phyloP scores from a whole-genome alignment of 169 alveolate species.

The Plasmodium coatneyi region DNA sequence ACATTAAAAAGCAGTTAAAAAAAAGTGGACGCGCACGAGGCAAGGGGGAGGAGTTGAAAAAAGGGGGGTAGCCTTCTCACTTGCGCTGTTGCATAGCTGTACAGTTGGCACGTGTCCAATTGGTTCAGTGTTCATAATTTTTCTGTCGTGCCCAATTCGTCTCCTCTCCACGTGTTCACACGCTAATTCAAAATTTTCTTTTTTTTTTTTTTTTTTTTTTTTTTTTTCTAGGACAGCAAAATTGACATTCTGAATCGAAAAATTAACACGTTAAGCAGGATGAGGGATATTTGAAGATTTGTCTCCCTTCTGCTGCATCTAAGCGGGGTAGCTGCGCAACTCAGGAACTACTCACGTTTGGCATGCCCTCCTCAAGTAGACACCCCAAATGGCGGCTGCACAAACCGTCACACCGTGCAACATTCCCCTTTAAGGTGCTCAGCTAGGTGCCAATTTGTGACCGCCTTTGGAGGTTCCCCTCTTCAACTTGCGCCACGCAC shows the following conservation, averaged over 20 bases:
- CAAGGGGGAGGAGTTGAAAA: background rate
- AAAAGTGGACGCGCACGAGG: background rate
- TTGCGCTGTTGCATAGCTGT: background rate
- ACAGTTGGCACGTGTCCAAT: background rate
- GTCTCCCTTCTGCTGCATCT: background rate
- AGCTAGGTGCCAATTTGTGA: background rate
- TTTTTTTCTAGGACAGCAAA: conserved; percentile 39
- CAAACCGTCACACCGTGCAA: background rate
- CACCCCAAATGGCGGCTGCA: background rate
- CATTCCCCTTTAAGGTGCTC: background rate
- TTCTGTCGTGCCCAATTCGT: background rate
- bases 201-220: background rate
- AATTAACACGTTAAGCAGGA: conserved; percentile 41
- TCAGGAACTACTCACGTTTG: background rate
- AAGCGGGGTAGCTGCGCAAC: background rate
- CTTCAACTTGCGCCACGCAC: background rate
- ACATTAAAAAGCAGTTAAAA: background rate
- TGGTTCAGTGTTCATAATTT: background rate
- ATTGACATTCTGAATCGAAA: conserved; percentile 48
- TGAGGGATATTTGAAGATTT: background rate
- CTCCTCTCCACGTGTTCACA: background rate
- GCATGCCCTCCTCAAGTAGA: background rate
- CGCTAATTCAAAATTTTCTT: background rate
- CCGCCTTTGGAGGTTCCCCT: background rate
- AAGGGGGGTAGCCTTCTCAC: background rate